phyloP scores from a whole-genome alignment of 495 filamentous ascomycete genomes.

The Hypoxylon subgilvum region DNA sequence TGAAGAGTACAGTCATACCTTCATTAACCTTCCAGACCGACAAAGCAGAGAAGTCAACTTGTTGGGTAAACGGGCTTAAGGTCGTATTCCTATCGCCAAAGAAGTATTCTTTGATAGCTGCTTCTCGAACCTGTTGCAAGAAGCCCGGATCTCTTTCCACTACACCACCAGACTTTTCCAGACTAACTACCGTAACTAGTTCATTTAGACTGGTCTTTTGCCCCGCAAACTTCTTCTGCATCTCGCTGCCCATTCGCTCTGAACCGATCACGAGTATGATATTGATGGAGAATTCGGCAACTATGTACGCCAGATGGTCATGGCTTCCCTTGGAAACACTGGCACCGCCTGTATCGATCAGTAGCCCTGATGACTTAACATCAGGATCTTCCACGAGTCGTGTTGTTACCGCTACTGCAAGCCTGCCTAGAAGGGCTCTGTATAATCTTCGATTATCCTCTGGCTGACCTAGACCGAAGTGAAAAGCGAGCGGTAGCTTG shows the following conservation, averaged over 20 bases:
- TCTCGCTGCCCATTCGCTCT: conserved; percentile 77
- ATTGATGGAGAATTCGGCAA: conserved; percentile 86
- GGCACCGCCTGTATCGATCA: conserved; percentile 84
- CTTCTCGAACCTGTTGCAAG: conserved; percentile 71
- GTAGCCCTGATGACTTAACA: conserved; percentile 72
- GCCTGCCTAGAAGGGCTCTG: conserved; percentile 72
- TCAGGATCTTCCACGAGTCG: conserved; percentile 79
- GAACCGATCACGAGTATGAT: conserved; percentile 84
- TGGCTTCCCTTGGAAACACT: conserved; percentile 68
- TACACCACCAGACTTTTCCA: conserved; percentile 88
- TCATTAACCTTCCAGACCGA: conserved; percentile 69
- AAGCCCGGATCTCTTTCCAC: conserved; percentile 79
- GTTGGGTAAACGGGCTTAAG: conserved; percentile 83
- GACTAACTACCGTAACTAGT: conserved; percentile 71
- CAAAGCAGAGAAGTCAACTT: conserved; percentile 73
- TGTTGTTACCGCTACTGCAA: conserved; percentile 79
- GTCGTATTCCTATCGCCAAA: conserved; percentile 80
- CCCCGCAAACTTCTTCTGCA: conserved; percentile 73
- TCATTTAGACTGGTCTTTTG: conserved; percentile 67
- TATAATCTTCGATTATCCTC: conserved; percentile 77
- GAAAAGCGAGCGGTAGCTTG: conserved; percentile 91
- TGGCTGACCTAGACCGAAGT: conserved; percentile 76
- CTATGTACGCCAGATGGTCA: conserved; percentile 76
- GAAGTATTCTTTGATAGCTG: conserved; percentile 88
- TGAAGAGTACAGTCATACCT: no score